Evolutionary conservation across 768 basidiomycete species (phyloP), one percentile per base, ranked within the genome.

Genomic region (Dendrothele bispora): DNA sequence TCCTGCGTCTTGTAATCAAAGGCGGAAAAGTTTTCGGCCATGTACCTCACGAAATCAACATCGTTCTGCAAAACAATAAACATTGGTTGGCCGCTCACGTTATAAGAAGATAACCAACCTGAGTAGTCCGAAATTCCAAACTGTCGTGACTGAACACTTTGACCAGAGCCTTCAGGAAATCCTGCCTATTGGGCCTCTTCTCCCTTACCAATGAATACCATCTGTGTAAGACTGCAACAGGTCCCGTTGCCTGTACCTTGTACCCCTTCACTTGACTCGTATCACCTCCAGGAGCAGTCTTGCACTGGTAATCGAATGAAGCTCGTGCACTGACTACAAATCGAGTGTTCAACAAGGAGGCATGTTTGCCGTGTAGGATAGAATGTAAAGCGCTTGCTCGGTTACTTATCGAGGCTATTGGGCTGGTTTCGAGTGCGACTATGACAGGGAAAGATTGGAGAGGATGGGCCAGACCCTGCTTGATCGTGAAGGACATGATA

Each of bases 1-100:
- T 99, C 97, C 57, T 88, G 86, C 0, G 91, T 91, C 71, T 93
- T 98, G 74, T 95, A 98, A 27, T 98, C 94, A 51, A 99, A 82
- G 1, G 86, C 73, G 1, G 94, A 79, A 49, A 98, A 86, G 59
- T 98, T 98, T 62, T 98, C 97, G 0, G 91, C 86, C 82, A 98
- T 89, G 68, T 93, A 99, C 46, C 94, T 85, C 4, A 78, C 78
- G 61, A 98, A 92, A 40, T 87, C 82, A 44, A 95, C 75, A 57
- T 97, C 90, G 51, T 88, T 81, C 86, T 94, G 39, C 10, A 46
- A 12, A 40, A 46, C 35, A 21, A 34, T 58, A 11, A n/a, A 52
- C 30, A 26, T 21, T 40, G 15, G 28, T 8, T 27, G 25, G 2
- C 25, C 21, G 17, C 17, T 29, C 4, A 35, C 15, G 21, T 5